Conservation (phyloP, 225 moss, liverwort and hornwort species). For the Sphagnum contortum region DNA sequence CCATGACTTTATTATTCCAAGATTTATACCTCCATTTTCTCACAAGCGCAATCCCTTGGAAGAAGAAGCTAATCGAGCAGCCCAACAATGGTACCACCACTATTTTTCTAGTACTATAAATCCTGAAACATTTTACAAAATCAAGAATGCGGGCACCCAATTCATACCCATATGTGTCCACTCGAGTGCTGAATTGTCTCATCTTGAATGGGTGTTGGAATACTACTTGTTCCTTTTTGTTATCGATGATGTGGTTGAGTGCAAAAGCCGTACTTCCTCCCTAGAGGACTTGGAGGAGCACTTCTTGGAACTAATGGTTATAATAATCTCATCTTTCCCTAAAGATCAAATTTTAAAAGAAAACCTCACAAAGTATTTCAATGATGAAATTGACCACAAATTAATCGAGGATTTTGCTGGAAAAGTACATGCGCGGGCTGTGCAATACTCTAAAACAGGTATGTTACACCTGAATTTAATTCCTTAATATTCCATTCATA, state of each 20-base stretch:
- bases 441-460: too few species aligned
- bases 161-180: background rate
- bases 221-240: slow-evolving; percentile 1
- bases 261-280: background rate
- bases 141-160: background rate
- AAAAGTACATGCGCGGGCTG: too few species aligned
- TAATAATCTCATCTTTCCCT: slow-evolving; percentile 8
- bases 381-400: too few species aligned
- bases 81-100: slow-evolving; percentile 1
- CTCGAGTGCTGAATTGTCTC: background rate
- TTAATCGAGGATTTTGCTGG: too few species aligned
- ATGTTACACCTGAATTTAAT: too few species aligned
- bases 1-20: slow-evolving; percentile 1
- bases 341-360: slow-evolving; percentile 4
- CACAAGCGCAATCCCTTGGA: background rate
- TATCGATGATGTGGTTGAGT: slow-evolving; percentile 8
- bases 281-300: background rate
- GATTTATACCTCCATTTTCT: slow-evolving; percentile 4
- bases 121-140: background rate
- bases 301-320: slow-evolving; percentile 1
- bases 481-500: too few species aligned
- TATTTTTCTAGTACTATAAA: background rate
- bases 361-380: background rate
- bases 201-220: background rate
- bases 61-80: background rate